Evolutionary conservation across 1,139 yeast genomes (phyloP).

Genomic region (Suzukiozyma palmioleophila): DNA sequence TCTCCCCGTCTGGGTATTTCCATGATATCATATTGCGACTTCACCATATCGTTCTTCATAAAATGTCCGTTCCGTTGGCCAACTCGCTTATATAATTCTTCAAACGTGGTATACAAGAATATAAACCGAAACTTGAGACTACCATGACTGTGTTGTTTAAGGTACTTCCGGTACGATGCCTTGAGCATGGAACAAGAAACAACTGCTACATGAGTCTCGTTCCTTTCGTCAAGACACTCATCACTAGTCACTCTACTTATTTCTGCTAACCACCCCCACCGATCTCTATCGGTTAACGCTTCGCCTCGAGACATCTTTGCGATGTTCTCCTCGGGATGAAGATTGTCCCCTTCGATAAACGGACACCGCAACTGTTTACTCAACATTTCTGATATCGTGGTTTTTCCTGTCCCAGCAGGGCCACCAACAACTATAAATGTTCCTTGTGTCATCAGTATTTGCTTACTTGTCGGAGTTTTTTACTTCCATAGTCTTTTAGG

Average conservation of each 20-base stretch:
- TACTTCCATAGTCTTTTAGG: too few species aligned
- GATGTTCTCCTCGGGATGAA: conserved; percentile 71
- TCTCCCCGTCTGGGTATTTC: conserved; percentile 57
- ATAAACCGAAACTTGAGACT: conserved; percentile 52
- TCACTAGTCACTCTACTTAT: conserved; percentile 42
- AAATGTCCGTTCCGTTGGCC: conserved; percentile 64
- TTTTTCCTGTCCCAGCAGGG: conserved; percentile 92
- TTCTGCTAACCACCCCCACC: conserved; percentile 80
- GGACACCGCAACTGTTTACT: conserved; percentile 42
- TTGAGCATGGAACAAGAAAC: conserved; percentile 87
- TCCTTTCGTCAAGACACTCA: conserved; percentile 25
- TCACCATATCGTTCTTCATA: conserved; percentile 83
- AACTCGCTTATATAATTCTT: conserved; percentile 59
- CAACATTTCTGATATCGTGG: conserved; percentile 65
- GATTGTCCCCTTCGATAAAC: conserved; percentile 79
- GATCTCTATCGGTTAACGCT: conserved; percentile 82
- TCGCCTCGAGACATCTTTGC: conserved; percentile 77
- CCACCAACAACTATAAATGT: conserved; percentile 61
- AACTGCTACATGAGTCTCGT: conserved; percentile 34
- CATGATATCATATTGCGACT: conserved; percentile 70
- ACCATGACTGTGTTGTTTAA: conserved; percentile 27
- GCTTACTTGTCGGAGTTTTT: too few species aligned
- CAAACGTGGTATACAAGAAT: conserved; percentile 62
- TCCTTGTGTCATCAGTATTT: conserved; percentile 6
- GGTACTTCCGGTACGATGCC: conserved; percentile 59